These are phyloP conservation scores for Protoeuglena noctilucae DNA, from an alignment of 139 green algal genomes.

Conservation along the genomic window DNA sequence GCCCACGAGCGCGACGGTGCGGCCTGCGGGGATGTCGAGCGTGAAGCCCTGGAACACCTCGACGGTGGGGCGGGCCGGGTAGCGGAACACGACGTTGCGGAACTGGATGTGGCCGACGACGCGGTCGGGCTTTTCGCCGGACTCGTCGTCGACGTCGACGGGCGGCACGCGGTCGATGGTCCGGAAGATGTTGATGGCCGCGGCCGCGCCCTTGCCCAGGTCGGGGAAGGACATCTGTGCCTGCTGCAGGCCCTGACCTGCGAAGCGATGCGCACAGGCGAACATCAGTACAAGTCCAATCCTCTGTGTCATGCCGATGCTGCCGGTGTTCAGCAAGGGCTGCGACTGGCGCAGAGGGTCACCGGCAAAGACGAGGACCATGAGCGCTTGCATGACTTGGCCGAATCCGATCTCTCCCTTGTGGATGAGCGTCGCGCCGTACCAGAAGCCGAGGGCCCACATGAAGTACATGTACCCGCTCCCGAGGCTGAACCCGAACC, in stretches of 20 bases:
- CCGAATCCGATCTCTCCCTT: too few relatives aligned
- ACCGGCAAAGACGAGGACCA: too few relatives aligned
- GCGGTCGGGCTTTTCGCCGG: too few relatives aligned
- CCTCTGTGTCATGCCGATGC: too few relatives aligned
- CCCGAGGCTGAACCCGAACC: too few relatives aligned
- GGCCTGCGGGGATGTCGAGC: slow-evolving; percentile 30
- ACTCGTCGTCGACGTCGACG: too few relatives aligned
- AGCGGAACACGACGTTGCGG: slow-evolving; percentile 36
- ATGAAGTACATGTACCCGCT: slow-evolving; percentile 10
- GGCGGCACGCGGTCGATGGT: not conserved
- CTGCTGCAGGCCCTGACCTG: not conserved
- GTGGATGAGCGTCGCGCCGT: slow-evolving; percentile 7
- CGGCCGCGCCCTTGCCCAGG: not conserved
- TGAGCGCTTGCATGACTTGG: too few relatives aligned
- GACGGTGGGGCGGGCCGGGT: slow-evolving; percentile 36
- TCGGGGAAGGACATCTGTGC: not conserved
- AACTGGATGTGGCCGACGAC: slow-evolving; percentile 28
- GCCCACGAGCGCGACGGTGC: slow-evolving; percentile 74
- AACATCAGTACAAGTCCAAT: too few relatives aligned
- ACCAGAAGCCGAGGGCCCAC: slow-evolving; percentile 13
- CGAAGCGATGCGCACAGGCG: too few relatives aligned
- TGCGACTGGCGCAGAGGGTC: too few relatives aligned
- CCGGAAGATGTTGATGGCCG: not conserved
- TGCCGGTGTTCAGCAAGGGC: too few relatives aligned
- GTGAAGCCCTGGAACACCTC: slow-evolving; percentile 47